Percentiles rank a stretch among this genome's conserved stretches.
Evolutionary conservation across 768 basidiomycete genomes (phyloP).

Genomic region (Gelatoporia subvermispora): DNA sequence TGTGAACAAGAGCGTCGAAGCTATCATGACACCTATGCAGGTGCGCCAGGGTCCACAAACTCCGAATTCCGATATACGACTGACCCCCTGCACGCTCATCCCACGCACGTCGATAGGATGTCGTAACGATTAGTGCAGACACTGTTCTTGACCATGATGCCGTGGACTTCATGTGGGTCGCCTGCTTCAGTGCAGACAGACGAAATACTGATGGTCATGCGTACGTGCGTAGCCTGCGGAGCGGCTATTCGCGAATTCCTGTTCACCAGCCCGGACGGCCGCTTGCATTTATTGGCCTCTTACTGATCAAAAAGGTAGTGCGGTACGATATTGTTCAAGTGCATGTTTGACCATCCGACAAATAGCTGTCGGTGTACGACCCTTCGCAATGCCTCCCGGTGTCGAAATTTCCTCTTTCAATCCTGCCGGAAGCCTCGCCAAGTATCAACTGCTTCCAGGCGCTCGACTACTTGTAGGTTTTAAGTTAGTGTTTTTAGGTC

Average conservation of each 20-base stretch:
- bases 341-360: not conserved
- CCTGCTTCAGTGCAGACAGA: not conserved
- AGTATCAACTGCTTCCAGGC: slow-evolving; percentile 94
- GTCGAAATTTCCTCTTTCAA: slow-evolving; percentile 68
- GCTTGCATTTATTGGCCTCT: slow-evolving; percentile 70
- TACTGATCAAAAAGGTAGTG: slow-evolving; percentile 78
- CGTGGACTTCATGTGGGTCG: slow-evolving; percentile 70
- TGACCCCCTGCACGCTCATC: not conserved
- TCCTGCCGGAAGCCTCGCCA: slow-evolving; percentile 85
- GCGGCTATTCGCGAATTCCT: slow-evolving; percentile 91
- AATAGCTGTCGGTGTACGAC: slow-evolving; percentile 82
- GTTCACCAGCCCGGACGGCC: slow-evolving; percentile 72
- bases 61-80: not conserved
- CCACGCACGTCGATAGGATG: slow-evolving; percentile 50
- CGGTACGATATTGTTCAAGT: slow-evolving; percentile 5
- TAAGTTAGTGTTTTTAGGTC: not conserved
- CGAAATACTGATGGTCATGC: slow-evolving; percentile 3
- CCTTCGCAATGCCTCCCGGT: slow-evolving; percentile 75
- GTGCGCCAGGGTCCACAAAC: slow-evolving; percentile 19
- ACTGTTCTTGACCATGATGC: slow-evolving; percentile 72
- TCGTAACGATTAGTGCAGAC: slow-evolving; percentile 74
- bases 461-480: slow-evolving; percentile 78
- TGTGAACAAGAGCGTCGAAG: slow-evolving; percentile 60
- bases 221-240: slow-evolving; percentile 44
- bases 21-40: slow-evolving; percentile 55